Base-by-base conservation (phyloP, 495 filamentous ascomycete genomes). In the Podospora bellae-mahoneyi region DNA sequence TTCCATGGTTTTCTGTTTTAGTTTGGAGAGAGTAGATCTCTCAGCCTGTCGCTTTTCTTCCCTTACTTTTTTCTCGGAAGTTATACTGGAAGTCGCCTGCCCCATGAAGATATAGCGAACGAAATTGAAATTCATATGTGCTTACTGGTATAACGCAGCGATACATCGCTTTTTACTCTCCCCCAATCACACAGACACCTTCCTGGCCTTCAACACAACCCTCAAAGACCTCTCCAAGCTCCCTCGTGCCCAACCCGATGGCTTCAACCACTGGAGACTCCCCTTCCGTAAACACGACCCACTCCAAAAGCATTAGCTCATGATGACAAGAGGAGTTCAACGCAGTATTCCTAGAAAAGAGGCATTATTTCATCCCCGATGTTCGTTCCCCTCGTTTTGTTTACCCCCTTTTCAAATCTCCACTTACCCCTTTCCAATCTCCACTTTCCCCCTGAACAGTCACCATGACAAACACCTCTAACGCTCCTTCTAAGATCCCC, bases 291-390 rank as follows among this genome's bases (percentile, higher is more conserved):
- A 75, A 58, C 73, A 82, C 70, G 80, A 83, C 64, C 69, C 77
- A 0, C 62, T 67, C 20, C 76, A 76, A 7, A 7, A 64, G 78
- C 26, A 74, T 81, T 10, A 82, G 84, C 69, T 56, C 73, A 9
- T 85, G 83, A 82, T 85, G 82, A 82, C 69, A 80, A 20, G 82
- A 84, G 23, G 62, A 59, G 3, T 85, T 84, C 68, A 82, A 85
- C 61, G 82, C 82, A 3, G 80, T 85, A 1, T 68, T 85, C 13
- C 39, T 85, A 19, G 83, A 81, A 2, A 84, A 81, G 57, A 82
- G 83, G 0, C 83, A 85, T 65, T 85, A 85, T 66, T 82, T 80
- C 15, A 78, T 85, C 10, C 83, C 83, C 18, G 82, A 74, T 66
- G 80, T 48, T 13, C 13, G 39, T 48, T 16, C 39, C 39, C 9